Evolutionary conservation across 176 grass and related monocot genomes (phyloP).

Genomic region (Triticum monococcum): DNA sequence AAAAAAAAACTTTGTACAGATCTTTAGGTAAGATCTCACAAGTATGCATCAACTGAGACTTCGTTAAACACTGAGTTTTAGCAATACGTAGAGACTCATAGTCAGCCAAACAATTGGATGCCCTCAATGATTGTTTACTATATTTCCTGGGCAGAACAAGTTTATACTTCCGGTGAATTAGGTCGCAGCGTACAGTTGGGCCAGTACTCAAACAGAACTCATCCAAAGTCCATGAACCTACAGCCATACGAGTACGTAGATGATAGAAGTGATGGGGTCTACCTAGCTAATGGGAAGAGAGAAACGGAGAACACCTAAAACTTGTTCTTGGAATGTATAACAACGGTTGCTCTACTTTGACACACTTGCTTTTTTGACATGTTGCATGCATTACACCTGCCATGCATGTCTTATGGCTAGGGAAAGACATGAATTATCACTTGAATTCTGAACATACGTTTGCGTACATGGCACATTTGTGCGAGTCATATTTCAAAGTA

Average conservation of each 20-base stretch:
- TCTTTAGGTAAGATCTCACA: too few relatives aligned
- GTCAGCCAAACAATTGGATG: too few relatives aligned
- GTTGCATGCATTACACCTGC: neutral
- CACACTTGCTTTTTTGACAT: neutral
- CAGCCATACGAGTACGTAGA: neutral
- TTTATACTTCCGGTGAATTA: neutral
- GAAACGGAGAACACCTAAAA: neutral
- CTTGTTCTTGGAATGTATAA: neutral
- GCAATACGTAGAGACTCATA: too few relatives aligned
- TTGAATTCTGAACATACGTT: neutral
- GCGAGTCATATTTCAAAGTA: neutral
- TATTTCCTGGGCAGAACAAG: neutral
- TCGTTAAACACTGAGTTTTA: too few relatives aligned
- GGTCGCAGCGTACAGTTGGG: neutral
- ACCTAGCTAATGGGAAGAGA: neutral
- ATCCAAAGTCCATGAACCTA: slow-evolving; percentile 3
- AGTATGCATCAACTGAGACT: too few relatives aligned
- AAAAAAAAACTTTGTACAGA: too few relatives aligned
- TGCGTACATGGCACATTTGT: neutral
- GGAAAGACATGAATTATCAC: neutral
- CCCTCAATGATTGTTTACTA: neutral
- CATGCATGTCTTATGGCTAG: neutral
- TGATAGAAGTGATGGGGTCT: neutral
- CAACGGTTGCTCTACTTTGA: neutral
- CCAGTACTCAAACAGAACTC: neutral